Conservation (phyloP, 306 rosid species). For the Urtica urens region DNA sequence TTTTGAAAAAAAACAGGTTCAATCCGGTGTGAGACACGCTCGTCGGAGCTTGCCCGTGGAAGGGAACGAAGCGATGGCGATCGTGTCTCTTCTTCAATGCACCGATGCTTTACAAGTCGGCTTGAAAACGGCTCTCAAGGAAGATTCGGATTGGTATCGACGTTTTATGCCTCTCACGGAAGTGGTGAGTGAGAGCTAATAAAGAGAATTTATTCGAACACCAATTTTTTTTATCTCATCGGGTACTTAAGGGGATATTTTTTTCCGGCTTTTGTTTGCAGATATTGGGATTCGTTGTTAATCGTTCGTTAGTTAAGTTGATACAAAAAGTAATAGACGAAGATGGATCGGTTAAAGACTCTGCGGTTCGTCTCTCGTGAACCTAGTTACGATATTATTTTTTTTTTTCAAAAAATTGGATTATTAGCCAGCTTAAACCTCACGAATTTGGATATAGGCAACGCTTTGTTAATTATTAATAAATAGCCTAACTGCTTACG, state of each 20-base stretch:
- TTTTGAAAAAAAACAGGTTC: conserved; percentile 46
- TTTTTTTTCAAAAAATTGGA: no score
- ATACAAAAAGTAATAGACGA: conserved; percentile 71
- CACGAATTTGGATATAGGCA: no score
- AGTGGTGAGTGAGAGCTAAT: conserved; percentile 75
- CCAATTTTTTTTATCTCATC: conserved; percentile 4
- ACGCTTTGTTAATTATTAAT: no score
- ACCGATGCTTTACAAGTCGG: conserved; percentile 59
- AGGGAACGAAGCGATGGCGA: conserved; percentile 59
- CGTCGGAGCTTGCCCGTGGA: conserved; percentile 42
- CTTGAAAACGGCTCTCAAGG: conserved; percentile 55
- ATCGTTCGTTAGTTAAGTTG: conserved; percentile 53
- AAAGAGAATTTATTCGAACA: conserved; percentile 1
- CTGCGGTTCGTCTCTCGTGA: conserved; percentile 95
- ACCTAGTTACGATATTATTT: no score
- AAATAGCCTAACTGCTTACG: no score
- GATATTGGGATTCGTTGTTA: conserved; percentile 57
- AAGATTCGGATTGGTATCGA: conserved; percentile 56
- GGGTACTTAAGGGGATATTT: conserved; percentile 11
- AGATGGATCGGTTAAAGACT: conserved; percentile 78
- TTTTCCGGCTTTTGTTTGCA: conserved; percentile 25
- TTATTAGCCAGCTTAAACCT: no score
- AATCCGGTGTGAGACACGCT: conserved; percentile 58
- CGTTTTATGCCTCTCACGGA: conserved; percentile 85
- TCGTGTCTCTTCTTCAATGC: conserved; percentile 47